Evolutionary conservation across 768 basidiomycete genomes (phyloP), one percentile per base, ranked within the genome.

Genomic region (Asterophora parasitica): DNA sequence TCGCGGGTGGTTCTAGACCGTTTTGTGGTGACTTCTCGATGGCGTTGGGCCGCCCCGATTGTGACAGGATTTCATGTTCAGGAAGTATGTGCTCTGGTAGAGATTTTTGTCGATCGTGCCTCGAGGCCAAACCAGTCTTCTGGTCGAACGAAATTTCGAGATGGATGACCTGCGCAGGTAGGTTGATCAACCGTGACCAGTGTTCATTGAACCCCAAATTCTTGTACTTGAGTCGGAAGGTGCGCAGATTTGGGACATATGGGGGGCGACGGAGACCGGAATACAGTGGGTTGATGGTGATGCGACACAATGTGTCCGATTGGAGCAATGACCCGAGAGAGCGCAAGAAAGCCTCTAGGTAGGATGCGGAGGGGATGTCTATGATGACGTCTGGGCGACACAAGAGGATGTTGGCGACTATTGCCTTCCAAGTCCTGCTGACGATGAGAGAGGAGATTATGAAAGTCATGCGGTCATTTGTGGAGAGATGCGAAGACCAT

Each of bases 361-460:
- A 68, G 7, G 61, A 47, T 16, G 61, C 57, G 42, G 51, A 59
- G 27, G 63, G 55, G 33, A 72, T 61, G 53, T 68, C 62, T 11
- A 65, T 23, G 3, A 65, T n/a, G n/a, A n/a, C n/a, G n/a, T n/a
- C n/a, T n/a, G n/a, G n/a, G n/a, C n/a, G n/a, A n/a, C n/a, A n/a
- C n/a, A n/a, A n/a, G n/a, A n/a, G n/a, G 40, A 68, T 53, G 27
- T 55, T 64, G 42, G 58, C 48, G 43, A 65, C 65, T 26, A 68
- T 52, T 28, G 42, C 37, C 42, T 64, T 61, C 60, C 65, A 64
- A 30, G 55, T 53, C 26, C 50, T 56, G 44, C 56, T 64, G 44
- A 72, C 65, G 8, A 58, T 51, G 41, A 58, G 54, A 15, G 65
- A 56, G 4, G 63, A 60, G 15, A 53, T 59, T 59, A 65, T 67